Evolutionary conservation across 441 rosid species (phyloP), one percentile per base, ranked within the genome.

Genomic region (Erodium moschatum): DNA sequence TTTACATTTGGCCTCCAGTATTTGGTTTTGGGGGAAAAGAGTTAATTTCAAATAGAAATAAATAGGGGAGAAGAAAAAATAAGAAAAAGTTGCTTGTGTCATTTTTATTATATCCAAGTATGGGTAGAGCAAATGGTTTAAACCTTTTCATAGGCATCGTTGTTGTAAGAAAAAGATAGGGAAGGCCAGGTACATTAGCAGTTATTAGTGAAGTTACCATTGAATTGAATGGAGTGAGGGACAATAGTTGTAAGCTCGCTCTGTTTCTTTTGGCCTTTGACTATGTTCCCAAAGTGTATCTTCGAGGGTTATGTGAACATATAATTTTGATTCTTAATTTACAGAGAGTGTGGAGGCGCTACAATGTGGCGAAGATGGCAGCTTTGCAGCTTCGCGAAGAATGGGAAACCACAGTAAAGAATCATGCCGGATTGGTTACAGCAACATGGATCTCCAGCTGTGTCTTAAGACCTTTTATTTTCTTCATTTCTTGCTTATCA

Each of bases 291-390:
- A 40, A 40, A 40, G 46, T 40, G 46, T 12, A 40, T 0, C 5
- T 40, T 40, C 11, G 0, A 60, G 29, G 13, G 29, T 21, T 60
- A 19, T 20, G 31, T 16, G 64, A 19, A 21, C 20, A 12, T 0
- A 3, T 15, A 10, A 20, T 58, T 40, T 10, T 63, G 16, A 3
- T 52, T 65, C 71, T 67, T 42, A 64, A 16, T 67, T 73, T 74
- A 44, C 79, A 95, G 98, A 86, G 94, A 78, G 87, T 90, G n/a
- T 95, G 97, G 97, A 86, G 96, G 85, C 77, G 92, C 8, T 86
- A 83, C 77, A 66, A 50, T 73, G 85, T 80, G 74, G 83, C 81
- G 48, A 90, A 77, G 84, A 85, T 73, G 69, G 87, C 74, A 66
- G 91, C 96, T 44, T 15, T 75, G 72, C 77, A 77, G 84, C 76